Conservation (phyloP, 768 basidiomycete genomes). For the Termitomyces sp. region DNA sequence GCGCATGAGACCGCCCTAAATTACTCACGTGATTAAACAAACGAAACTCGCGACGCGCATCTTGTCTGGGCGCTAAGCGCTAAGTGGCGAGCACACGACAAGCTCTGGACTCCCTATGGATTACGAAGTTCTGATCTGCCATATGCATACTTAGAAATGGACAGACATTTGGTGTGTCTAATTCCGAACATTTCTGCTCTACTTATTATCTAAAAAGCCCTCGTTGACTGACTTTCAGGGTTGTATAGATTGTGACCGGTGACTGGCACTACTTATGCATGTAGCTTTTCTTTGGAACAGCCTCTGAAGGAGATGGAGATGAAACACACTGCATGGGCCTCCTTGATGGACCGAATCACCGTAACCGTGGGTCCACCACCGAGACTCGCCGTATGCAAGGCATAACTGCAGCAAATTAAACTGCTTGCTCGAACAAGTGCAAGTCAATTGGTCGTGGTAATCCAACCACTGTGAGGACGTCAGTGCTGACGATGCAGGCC, state of each 20-base stretch:
- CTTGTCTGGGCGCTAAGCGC: too few species aligned
- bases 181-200: not conserved
- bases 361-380: not conserved
- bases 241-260: not conserved
- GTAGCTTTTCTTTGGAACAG: not conserved
- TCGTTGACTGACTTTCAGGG: not conserved
- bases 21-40: conserved; percentile 1
- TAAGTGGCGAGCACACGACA: too few species aligned
- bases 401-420: too few species aligned
- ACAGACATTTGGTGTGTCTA: too few species aligned
- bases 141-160: too few species aligned
- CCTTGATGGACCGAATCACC: not conserved
- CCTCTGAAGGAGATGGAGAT: not conserved
- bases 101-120: too few species aligned
- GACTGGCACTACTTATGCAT: not conserved
- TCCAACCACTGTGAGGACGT: too few species aligned
- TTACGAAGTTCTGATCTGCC: too few species aligned
- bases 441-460: not conserved
- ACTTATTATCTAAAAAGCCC: not conserved
- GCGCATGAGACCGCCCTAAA: conserved; percentile 19
- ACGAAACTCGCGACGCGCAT: not conserved
- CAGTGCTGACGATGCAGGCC: not conserved
- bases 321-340: not conserved
- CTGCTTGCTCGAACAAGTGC: not conserved
- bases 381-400: not conserved